These are phyloP conservation scores for Trichoderma guizhouense DNA, from an alignment of 2,329 filamentous ascomycete species.

Conservation along the genomic window DNA sequence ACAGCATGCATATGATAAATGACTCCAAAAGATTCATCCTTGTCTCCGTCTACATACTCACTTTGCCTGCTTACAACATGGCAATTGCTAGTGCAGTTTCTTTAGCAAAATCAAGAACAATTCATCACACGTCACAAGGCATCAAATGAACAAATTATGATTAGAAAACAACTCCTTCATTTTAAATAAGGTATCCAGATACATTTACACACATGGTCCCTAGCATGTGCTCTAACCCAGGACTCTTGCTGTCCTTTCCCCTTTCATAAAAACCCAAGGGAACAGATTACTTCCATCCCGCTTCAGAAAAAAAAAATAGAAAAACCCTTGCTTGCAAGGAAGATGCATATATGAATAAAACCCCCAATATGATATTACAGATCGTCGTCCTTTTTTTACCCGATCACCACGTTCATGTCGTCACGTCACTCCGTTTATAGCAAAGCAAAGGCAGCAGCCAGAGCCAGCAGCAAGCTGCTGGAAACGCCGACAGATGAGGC, in stretches of 20 bases:
- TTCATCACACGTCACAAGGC: background rate
- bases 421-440: conserved; percentile 24
- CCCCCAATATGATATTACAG: conserved; percentile 16
- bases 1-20: background rate
- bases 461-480: conserved; percentile 40
- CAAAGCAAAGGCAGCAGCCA: conserved; percentile 45
- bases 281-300: conserved; percentile 1
- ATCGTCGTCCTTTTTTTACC: background rate
- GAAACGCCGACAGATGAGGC: conserved; percentile 38
- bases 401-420: conserved; percentile 11
- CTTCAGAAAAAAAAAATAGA: conserved; percentile 13
- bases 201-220: conserved; percentile 16
- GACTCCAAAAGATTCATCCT: background rate
- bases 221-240: conserved; percentile 17
- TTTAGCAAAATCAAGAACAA: background rate
- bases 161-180: conserved; percentile 1
- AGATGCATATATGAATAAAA: conserved; percentile 18
- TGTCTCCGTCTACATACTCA: background rate
- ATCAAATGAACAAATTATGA: background rate
- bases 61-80: background rate
- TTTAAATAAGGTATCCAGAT: conserved; percentile 17
- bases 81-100: background rate
- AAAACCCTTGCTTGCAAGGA: conserved; percentile 17
- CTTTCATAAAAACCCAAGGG: conserved; percentile 9
- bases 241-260: conserved; percentile 5